Evolutionary conservation across 2,329 filamentous ascomycete species (phyloP), one percentile per base, ranked within the genome.

Genomic region (Botrytis porri): DNA sequence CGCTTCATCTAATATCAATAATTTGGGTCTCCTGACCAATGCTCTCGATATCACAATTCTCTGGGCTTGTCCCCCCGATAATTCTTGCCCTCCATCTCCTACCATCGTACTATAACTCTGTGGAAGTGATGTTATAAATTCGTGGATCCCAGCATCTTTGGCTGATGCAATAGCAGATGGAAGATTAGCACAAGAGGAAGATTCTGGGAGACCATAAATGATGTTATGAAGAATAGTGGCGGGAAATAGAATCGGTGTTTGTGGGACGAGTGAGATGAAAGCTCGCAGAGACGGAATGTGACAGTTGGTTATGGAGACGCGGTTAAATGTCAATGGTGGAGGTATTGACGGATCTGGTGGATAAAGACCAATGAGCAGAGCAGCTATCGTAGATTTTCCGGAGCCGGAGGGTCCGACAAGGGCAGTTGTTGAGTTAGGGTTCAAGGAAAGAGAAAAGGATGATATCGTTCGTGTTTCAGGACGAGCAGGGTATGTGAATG

Each of bases 321-420:
- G 86, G 1, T 85, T 87, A 76, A 94, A 89, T 2, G 85, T 88
- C 59, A 69, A 25, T 57, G 41, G 25, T 7, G 43, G 5, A 48
- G 51, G 12, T 35, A 35, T 3, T 59, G 48, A 14, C 6, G 51
- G 20, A 63, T 77, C 76, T 3, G 80, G 81, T 45, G 77, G 86
- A 76, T 96, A 94, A 0, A 98, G 85, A 1, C 91, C 89, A 6
- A 97, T 83, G 0, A 98, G 84, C 0, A 98, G 83, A 0, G 92
- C 88, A 0, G 92, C 87, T 51, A 98, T 86, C 0, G 95, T 98
- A 22, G 92, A 95, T 83, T 99, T 98, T 1, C 96, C 95, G n/a
- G 92, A 93, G 0, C 96, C 95, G 0, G 94, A 97, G 0, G 88
- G 84, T 1, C 95, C 95, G 3, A 97, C 94, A 32, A 98, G 89